Evolutionary conservation across 169 alveolate species (phyloP), one percentile per base, ranked within the genome.

Genomic region (Plasmodium cynomolgi): DNA sequence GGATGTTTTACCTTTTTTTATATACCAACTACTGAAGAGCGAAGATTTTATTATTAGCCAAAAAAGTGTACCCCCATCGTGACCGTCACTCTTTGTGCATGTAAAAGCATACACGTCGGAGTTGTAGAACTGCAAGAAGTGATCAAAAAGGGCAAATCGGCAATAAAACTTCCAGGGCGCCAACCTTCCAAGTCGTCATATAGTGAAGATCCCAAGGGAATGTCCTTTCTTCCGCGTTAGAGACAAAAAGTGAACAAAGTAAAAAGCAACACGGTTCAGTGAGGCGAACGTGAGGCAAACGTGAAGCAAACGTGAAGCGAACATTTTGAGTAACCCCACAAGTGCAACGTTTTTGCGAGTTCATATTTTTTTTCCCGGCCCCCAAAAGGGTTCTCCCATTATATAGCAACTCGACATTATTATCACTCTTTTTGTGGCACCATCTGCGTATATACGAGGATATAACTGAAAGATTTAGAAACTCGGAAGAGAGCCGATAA

Each of bases 401-500:
- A 68, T 68, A 68, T 20, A 68, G 41, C 7, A 68, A 3, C 41
- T 68, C 31, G 13, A 26, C 17, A 68, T 68, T 29, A 68, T 68
- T 68, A 50, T 50, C 8, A 50, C 62, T 3, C 23, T 3, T 26
- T 23, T 68, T 68, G 77, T 68, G 41, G 77, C 37, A 68, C 31
- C 31, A 20, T 68, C 77, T 68, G 15, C 20, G n/a, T 68, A 68
- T 68, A 68, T 33, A 68, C 77, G 41, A 26, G 31, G 37, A 26
- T 68, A 68, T 68, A 50, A 68, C 77, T 26, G 77, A 68, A 68
- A 20, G 2, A 68, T 20, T 68, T 68, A 68, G 77, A 29, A 68
- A 29, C 37, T 68, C 37, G 37, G 77, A 68, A 68, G 37, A 68
- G 77, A 68, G n/a, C 77, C 77, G 77, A 68, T 68, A 68, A 68